Conservation (phyloP, 164 flowering plant genomes). For the Berberis thunbergii region DNA sequence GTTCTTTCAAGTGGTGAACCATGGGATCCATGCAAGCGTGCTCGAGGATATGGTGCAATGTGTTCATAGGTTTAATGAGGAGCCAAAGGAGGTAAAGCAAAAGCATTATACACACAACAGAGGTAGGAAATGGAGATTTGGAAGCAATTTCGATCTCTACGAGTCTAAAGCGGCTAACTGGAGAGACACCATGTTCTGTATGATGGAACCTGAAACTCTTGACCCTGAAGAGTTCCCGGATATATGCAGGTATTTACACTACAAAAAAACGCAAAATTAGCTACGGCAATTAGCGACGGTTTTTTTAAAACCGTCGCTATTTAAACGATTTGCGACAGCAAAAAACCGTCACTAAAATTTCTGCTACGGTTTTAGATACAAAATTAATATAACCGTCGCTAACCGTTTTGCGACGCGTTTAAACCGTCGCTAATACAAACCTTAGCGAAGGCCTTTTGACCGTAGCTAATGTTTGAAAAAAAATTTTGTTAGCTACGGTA, state of each 20-base stretch:
- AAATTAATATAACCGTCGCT: too few relatives aligned
- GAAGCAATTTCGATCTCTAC: conserved; percentile 2
- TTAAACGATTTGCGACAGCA: too few relatives aligned
- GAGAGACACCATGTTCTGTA: background rate
- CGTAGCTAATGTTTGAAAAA: too few relatives aligned
- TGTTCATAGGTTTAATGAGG: background rate
- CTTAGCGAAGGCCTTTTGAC: too few relatives aligned
- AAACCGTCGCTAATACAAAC: too few relatives aligned
- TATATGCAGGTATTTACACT: conserved; percentile 1
- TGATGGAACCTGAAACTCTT: background rate
- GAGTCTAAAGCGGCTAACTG: background rate
- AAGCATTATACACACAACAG: background rate
- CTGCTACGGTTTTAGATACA: too few relatives aligned
- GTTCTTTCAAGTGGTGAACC: conserved; percentile 1
- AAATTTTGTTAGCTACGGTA: too few relatives aligned
- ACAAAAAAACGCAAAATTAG: too few relatives aligned
- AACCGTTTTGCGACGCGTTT: too few relatives aligned
- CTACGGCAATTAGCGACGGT: too few relatives aligned
- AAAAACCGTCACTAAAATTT: too few relatives aligned
- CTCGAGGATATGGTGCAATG: background rate
- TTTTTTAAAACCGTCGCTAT: too few relatives aligned
- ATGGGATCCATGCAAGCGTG: background rate
- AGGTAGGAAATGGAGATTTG: background rate
- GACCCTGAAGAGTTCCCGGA: background rate
- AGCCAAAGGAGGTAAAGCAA: background rate